These are phyloP conservation scores for Corynascus novoguineensis DNA, from an alignment of 495 filamentous ascomycete species.

Conservation along the genomic window DNA sequence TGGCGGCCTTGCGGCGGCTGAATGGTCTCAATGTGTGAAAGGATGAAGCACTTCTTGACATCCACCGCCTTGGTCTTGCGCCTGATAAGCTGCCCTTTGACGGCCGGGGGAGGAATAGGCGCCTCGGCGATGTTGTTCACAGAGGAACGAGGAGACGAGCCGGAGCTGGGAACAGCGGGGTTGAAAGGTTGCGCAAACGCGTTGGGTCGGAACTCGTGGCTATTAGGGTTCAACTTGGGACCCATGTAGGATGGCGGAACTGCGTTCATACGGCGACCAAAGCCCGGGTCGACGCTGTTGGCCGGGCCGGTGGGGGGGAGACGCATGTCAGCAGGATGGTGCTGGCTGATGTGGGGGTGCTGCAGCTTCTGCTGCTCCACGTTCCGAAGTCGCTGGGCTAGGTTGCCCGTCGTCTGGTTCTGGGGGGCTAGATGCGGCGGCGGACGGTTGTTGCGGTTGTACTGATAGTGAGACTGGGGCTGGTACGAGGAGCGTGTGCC, in stretches of 20 bases:
- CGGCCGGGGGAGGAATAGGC: constrained; percentile 45
- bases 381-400: constrained; percentile 42
- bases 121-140: constrained; percentile 43
- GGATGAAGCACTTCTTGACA: constrained; percentile 49
- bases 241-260: constrained; percentile 44
- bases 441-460: constrained; percentile 33
- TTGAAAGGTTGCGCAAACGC: constrained; percentile 72
- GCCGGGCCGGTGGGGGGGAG: constrained; percentile 51
- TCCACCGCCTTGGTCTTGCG: constrained; percentile 61
- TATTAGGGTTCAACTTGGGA: constrained; percentile 73
- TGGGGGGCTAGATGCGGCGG: constrained; percentile 34
- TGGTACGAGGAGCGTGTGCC: constrained; percentile 29
- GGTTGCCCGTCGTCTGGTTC: constrained; percentile 30
- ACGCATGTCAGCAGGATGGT: constrained; percentile 38
- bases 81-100: constrained; percentile 47
- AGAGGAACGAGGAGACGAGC: constrained; percentile 59
- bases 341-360: constrained; percentile 36
- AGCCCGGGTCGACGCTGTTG: constrained; percentile 41
- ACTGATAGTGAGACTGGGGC: constrained; percentile 29
- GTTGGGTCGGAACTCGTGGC: constrained; percentile 78
- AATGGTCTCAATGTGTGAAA: constrained; percentile 66
- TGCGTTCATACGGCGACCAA: constrained; percentile 43
- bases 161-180: constrained; percentile 58
- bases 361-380: constrained; percentile 41
- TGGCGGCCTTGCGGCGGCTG: constrained; percentile 62